Percentiles rank a stretch among this genome's conserved stretches.
phyloP scores from a whole-genome alignment of 306 rosid species.

The Quercus cerris region DNA sequence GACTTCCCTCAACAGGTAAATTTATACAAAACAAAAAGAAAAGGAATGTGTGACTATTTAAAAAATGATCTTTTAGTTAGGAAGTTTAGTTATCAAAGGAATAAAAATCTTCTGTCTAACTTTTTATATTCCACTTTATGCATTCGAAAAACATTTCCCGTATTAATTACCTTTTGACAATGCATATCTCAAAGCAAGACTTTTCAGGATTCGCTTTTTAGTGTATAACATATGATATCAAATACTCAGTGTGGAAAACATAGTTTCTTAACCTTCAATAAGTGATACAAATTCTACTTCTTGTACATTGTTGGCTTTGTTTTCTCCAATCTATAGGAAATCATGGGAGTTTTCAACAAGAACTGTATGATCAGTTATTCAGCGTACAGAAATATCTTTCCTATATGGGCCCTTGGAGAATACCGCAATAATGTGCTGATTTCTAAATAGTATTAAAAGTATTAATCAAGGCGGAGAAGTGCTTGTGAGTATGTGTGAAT shows the following conservation, averaged over 20 bases:
- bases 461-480: background rate
- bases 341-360: slow-evolving; percentile 57
- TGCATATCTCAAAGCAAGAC: too few species aligned
- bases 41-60: background rate
- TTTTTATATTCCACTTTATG: too few species aligned
- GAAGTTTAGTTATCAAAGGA: background rate
- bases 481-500: too few species aligned
- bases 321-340: slow-evolving; percentile 31
- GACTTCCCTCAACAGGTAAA: slow-evolving; percentile 79
- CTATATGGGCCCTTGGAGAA: slow-evolving; percentile 80
- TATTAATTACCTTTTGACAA: too few species aligned
- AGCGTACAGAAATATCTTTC: slow-evolving; percentile 61
- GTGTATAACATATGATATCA: too few species aligned
- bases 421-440: slow-evolving; percentile 36
- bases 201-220: too few species aligned
- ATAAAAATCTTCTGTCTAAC: background rate
- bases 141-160: too few species aligned
- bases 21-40: background rate
- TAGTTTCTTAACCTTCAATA: too few species aligned
- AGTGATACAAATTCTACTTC: too few species aligned
- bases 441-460: background rate
- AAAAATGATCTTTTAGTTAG: background rate
- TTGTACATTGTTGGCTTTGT: too few species aligned
- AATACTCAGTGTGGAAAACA: too few species aligned
- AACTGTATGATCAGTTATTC: slow-evolving; percentile 56